Evolutionary conservation across 495 filamentous ascomycete genomes (phyloP).

Genomic region (Echria macrotheca): DNA sequence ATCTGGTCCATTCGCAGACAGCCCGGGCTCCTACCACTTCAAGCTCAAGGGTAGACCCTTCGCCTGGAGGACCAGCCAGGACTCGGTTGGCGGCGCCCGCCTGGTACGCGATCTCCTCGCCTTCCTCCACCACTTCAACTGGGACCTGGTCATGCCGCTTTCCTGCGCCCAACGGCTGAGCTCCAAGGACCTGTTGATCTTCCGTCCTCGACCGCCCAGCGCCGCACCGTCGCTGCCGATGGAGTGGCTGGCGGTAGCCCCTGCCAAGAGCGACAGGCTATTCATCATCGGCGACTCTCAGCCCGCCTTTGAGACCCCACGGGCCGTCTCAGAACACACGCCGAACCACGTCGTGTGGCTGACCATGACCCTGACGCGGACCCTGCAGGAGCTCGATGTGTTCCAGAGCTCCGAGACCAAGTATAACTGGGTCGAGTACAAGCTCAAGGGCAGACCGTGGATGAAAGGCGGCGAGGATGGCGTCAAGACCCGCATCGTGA

Average conservation of each 20-base stretch:
- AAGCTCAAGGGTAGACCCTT: slow-evolving; percentile 16
- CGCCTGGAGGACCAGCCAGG: slow-evolving; percentile 9
- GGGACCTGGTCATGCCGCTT: slow-evolving; percentile 13
- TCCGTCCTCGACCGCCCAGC: background rate
- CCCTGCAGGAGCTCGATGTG: slow-evolving; percentile 5
- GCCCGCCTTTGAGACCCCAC: background rate
- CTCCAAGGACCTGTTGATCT: slow-evolving; percentile 20
- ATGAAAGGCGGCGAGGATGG: background rate
- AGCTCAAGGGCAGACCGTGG: slow-evolving; percentile 16
- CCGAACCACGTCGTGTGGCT: slow-evolving; percentile 11
- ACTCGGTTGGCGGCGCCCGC: slow-evolving; percentile 11
- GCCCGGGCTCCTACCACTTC: slow-evolving; percentile 6
- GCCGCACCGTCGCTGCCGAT: background rate
- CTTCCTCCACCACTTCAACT: slow-evolving; percentile 13
- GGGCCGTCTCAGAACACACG: background rate
- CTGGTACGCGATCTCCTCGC: slow-evolving; percentile 19
- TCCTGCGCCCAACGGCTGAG: slow-evolving; percentile 10
- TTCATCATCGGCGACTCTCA: slow-evolving; percentile 14
- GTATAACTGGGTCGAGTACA: slow-evolving; percentile 17
- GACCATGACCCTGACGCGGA: slow-evolving; percentile 3
- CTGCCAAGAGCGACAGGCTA: slow-evolving; percentile 5
- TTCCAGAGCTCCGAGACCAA: slow-evolving; percentile 13
- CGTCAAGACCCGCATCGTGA: slow-evolving; percentile 13
- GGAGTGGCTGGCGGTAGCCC: slow-evolving; percentile 17
- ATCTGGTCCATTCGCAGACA: background rate